Percentiles rank a stretch among this genome's conserved stretches.
Conservation (phyloP, 306 rosid genomes). For the Cicer bijugum region DNA sequence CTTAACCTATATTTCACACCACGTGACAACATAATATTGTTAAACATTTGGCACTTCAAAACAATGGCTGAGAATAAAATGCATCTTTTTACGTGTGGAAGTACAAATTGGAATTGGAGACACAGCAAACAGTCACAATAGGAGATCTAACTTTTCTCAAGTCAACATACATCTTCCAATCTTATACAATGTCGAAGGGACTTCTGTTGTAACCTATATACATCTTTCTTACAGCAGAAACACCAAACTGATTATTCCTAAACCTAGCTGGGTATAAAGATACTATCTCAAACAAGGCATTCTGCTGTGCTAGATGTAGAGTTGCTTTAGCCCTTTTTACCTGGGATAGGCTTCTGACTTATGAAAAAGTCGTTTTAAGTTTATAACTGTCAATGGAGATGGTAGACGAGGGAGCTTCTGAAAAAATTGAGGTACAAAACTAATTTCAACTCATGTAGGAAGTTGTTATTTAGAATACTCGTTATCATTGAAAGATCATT, state of each 20-base stretch:
- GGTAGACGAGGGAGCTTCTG: not conserved
- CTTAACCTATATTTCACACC: conserved; percentile 11
- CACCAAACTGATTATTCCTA: conserved; percentile 14
- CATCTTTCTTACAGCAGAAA: not conserved
- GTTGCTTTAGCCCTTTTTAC: not conserved
- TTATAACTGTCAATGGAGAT: not conserved
- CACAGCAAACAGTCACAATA: conserved; percentile 7
- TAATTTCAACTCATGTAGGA: not conserved
- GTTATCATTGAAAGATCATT: not conserved
- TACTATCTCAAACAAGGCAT: conserved; percentile 27
- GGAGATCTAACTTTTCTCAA: conserved; percentile 16
- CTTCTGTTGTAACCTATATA: conserved; percentile 15
- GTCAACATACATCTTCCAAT: conserved; percentile 8
- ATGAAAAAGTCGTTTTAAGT: not conserved
- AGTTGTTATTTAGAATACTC: not conserved
- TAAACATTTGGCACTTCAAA: conserved; percentile 13
- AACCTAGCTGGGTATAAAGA: conserved; percentile 10
- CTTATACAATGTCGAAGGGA: conserved; percentile 21
- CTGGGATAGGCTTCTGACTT: conserved; percentile 17
- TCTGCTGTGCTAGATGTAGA: conserved; percentile 6
- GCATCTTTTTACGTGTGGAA: not conserved
- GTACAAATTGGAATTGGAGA: not conserved
- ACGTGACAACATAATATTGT: not conserved
- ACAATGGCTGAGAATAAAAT: conserved; percentile 3
- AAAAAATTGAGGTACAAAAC: not conserved